Percentiles rank a stretch among this genome's conserved stretches.
These are phyloP conservation scores for Mycosarcoma maydis DNA, from an alignment of 1,284 basidiomycete species.

Conservation along the genomic window DNA sequence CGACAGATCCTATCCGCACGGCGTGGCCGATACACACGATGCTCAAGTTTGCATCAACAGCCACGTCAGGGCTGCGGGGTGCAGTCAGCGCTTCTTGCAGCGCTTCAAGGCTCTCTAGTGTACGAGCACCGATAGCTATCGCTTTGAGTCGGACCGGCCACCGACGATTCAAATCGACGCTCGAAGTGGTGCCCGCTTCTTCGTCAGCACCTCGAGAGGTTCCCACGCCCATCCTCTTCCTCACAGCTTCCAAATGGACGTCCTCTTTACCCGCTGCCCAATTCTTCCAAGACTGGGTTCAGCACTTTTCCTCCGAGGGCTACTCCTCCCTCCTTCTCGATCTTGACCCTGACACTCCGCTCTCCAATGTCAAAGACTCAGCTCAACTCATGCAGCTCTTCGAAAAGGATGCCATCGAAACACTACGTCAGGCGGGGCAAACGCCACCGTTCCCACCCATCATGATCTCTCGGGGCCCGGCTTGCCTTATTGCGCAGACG, in stretches of 20 bases:
- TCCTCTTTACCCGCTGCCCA: slow-evolving; percentile 17
- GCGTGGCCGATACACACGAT: neutral
- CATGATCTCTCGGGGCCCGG: slow-evolving; percentile 45
- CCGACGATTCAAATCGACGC: slow-evolving; percentile 29
- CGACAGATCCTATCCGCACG: neutral
- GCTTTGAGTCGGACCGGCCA: slow-evolving; percentile 9
- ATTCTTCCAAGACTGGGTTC: slow-evolving; percentile 29
- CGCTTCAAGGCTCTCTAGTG: neutral
- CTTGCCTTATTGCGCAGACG: slow-evolving; percentile 51
- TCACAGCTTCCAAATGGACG: slow-evolving; percentile 56
- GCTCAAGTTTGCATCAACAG: slow-evolving; percentile 17
- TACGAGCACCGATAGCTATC: neutral
- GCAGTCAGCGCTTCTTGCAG: neutral
- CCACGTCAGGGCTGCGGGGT: slow-evolving; percentile 10
- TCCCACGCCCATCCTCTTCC: slow-evolving; percentile 60
- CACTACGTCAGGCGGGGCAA: slow-evolving; percentile 26
- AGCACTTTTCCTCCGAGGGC: slow-evolving; percentile 38
- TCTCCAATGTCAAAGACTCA: slow-evolving; percentile 23
- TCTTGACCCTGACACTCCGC: slow-evolving; percentile 45
- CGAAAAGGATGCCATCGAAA: slow-evolving; percentile 41
- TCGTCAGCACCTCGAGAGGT: slow-evolving; percentile 46
- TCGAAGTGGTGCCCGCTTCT: slow-evolving; percentile 18
- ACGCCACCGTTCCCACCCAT: slow-evolving; percentile 57
- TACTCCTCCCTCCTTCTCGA: slow-evolving; percentile 53
- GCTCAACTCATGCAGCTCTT: slow-evolving; percentile 35